A percentile compares a stretch with the other conserved stretches of the same genome.
These are phyloP conservation scores for Phymatotrichopsis omnivora DNA, from an alignment of 2,329 filamentous ascomycete genomes.

Conservation along the genomic window DNA sequence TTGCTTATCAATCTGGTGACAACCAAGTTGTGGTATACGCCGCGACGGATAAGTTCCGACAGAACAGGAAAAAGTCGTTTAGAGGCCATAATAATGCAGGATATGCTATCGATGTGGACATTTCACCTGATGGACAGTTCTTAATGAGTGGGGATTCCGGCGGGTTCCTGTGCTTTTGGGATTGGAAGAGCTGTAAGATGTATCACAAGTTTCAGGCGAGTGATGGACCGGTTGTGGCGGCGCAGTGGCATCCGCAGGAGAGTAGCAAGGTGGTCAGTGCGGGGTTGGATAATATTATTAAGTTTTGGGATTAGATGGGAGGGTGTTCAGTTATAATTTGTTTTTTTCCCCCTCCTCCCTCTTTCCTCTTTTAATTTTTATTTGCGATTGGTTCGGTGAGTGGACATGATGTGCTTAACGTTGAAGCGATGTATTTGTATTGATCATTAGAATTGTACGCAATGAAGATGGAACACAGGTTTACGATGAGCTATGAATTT, in stretches of 20 bases:
- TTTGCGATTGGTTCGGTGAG: no score
- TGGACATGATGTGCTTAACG: no score
- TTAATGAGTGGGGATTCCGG: constrained; percentile 76
- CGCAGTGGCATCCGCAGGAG: constrained; percentile 97
- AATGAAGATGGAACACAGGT: no score
- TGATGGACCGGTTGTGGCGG: constrained; percentile 70
- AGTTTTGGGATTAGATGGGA: constrained; percentile 71
- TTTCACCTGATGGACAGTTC: constrained; percentile 87
- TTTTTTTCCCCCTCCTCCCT: no score
- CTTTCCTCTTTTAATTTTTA: no score
- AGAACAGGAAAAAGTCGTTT: constrained; percentile 96
- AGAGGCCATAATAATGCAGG: constrained; percentile 93
- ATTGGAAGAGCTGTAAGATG: constrained; percentile 99
- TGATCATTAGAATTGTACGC: no score
- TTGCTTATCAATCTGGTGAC: constrained; percentile 85
- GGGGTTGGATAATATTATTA: constrained; percentile 77
- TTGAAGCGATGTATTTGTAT: no score
- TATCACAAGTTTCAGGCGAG: constrained; percentile 88
- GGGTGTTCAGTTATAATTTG: no score
- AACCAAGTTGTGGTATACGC: constrained; percentile 97
- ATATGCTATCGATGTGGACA: constrained; percentile 78
- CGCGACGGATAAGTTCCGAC: constrained; percentile 87
- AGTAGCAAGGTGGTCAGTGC: constrained; percentile 87
- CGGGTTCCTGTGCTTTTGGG: constrained; percentile 92
- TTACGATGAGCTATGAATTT: no score